These are phyloP conservation scores for Kwoniella newhampshirensis DNA, from an alignment of 768 basidiomycete species.

Conservation along the genomic window DNA sequence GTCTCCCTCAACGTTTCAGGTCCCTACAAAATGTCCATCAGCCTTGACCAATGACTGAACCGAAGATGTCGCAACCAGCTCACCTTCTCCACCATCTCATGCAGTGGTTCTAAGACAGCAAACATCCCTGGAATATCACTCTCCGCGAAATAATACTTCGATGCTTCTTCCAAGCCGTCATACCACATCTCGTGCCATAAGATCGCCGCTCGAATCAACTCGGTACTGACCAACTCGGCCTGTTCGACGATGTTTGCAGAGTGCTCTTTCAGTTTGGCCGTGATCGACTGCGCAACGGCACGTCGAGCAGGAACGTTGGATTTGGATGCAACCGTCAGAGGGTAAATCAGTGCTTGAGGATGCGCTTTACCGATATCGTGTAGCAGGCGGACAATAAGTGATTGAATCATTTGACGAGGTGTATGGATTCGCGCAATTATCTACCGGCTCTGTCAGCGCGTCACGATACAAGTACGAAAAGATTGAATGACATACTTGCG, in stretches of 20 bases:
- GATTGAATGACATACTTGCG: conserved; percentile 68
- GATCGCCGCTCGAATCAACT: conserved; percentile 94
- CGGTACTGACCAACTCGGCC: conserved; percentile 85
- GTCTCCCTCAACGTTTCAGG: conserved; percentile 92
- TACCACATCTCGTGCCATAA: conserved; percentile 99
- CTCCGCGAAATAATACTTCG: conserved; percentile 92
- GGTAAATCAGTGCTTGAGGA: conserved; percentile 93
- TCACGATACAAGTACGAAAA: too few species aligned
- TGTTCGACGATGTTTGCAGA: conserved; percentile 83
- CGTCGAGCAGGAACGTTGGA: conserved; percentile 81
- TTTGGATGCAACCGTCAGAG: conserved; percentile 90
- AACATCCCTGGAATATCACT: conserved; percentile 98
- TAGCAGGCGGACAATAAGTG: conserved; percentile 82
- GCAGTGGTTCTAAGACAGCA: conserved; percentile 81
- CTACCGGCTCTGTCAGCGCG: conserved; percentile 54
- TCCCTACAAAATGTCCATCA: conserved; percentile 61
- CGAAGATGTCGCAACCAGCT: conserved; percentile 16
- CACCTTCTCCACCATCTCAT: conserved; percentile 82
- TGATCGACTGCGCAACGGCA: conserved; percentile 78
- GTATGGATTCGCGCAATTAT: conserved; percentile 99
- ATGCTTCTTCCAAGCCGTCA: conserved; percentile 96
- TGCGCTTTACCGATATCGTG: conserved; percentile 93
- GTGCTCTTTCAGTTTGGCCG: conserved; percentile 91
- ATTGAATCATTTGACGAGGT: conserved; percentile 77
- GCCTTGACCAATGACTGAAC: background rate